A percentile compares a stretch with the other conserved stretches of the same genome.
phyloP scores from a whole-genome alignment of 2,329 filamentous ascomycete genomes.

The Whalleya microplaca region DNA sequence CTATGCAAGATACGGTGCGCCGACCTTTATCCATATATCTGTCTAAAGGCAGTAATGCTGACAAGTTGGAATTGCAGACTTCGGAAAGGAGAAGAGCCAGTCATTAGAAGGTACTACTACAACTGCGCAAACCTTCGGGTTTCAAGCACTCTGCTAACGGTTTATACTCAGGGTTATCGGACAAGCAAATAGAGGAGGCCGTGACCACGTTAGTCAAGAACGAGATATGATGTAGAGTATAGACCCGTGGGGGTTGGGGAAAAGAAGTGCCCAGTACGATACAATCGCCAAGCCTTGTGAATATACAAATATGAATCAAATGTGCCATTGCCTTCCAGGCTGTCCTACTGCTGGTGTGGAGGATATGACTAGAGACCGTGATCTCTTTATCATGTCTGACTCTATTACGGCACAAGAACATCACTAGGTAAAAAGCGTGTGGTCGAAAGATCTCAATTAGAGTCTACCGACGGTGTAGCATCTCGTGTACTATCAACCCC shows the following conservation, averaged over 20 bases:
- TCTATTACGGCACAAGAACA: no score
- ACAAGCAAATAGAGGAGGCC: constrained; percentile 65
- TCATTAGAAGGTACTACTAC: constrained; percentile 53
- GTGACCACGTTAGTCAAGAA: constrained; percentile 58
- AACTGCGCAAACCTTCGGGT: no score
- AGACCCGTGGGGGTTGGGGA: background rate
- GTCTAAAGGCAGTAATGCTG: constrained; percentile 18
- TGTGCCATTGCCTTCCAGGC: background rate
- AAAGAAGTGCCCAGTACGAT: background rate
- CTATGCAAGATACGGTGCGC: constrained; percentile 88
- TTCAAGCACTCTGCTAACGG: no score
- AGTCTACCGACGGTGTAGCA: no score
- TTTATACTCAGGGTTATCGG: constrained; percentile 57
- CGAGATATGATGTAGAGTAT: constrained; percentile 29
- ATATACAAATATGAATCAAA: constrained; percentile 4
- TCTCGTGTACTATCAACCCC: no score
- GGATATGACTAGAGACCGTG: no score
- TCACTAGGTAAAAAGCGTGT: no score
- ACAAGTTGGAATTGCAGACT: constrained; percentile 43
- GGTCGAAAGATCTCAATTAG: no score
- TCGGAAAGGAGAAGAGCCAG: constrained; percentile 60
- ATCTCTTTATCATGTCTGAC: no score
- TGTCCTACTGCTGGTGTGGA: no score
- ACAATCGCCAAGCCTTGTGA: constrained; percentile 8
- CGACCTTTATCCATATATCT: background rate